Conservation (phyloP, 2,329 filamentous ascomycete genomes). For the Aspergillus ruber region DNA sequence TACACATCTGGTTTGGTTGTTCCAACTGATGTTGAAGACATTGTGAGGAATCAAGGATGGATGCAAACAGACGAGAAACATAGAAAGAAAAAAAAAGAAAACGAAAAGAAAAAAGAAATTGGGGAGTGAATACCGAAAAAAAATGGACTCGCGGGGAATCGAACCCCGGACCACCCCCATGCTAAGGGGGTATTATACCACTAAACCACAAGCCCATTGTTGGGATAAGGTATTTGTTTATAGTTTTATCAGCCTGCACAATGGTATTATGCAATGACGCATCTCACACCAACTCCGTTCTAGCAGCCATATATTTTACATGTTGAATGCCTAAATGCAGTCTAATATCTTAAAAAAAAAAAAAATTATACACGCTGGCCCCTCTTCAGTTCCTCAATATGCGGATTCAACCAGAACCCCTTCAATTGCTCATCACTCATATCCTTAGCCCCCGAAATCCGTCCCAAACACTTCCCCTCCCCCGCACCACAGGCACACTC, state of each 20-base stretch:
- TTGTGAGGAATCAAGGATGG: no score
- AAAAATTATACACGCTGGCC: constrained; percentile 5
- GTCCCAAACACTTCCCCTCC: constrained; percentile 29
- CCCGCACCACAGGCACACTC: constrained; percentile 37
- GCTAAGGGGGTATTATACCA: constrained; percentile 45
- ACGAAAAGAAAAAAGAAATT: no score
- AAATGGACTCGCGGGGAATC: constrained; percentile 45
- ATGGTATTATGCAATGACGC: no score
- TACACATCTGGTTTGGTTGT: no score
- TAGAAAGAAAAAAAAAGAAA: no score
- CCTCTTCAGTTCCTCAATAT: constrained; percentile 30
- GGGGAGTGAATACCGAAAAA: constrained; percentile 1
- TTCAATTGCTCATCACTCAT: constrained; percentile 27
- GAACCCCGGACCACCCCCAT: constrained; percentile 45
- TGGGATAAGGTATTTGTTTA: no score
- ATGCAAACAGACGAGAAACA: no score
- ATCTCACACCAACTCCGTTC: no score
- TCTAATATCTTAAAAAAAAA: no score
- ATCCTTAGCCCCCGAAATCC: constrained; percentile 35
- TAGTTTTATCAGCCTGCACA: no score
- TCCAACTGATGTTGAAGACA: no score
- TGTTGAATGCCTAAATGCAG: no score
- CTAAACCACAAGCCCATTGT: constrained; percentile 37
- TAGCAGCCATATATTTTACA: background rate
- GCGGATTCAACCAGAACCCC: constrained; percentile 39